Conservation (phyloP, 768 basidiomycete genomes). For the Tylopilus sp. region DNA sequence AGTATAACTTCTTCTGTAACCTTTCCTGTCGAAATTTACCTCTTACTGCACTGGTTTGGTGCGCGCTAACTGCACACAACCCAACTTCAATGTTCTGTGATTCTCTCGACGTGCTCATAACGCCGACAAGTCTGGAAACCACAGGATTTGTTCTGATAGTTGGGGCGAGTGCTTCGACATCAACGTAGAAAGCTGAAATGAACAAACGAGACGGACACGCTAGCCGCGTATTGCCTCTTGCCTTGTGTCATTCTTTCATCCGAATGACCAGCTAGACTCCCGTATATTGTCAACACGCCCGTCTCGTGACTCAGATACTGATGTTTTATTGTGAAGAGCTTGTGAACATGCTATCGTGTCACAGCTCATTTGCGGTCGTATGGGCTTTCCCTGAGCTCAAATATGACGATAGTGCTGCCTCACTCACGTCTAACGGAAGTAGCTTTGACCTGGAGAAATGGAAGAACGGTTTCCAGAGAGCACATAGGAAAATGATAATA, state of each 20-base stretch:
- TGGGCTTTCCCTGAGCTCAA: conserved; percentile 36
- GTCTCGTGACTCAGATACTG: conserved; percentile 44
- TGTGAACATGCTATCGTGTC: background rate
- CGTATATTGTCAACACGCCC: conserved; percentile 49
- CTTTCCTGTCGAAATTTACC: too few relatives aligned
- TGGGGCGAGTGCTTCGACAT: conserved; percentile 34
- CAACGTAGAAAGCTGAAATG: conserved; percentile 26
- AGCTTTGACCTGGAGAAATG: conserved; percentile 31
- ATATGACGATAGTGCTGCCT: conserved; percentile 36
- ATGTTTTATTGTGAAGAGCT: conserved; percentile 34
- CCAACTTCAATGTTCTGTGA: too few relatives aligned
- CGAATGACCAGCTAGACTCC: conserved; percentile 56
- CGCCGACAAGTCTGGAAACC: too few relatives aligned
- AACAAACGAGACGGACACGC: background rate
- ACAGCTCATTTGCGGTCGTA: conserved; percentile 52
- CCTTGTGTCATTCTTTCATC: conserved; percentile 51
- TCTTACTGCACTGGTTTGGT: too few relatives aligned
- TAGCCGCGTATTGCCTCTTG: conserved; percentile 30
- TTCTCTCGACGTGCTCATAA: too few relatives aligned
- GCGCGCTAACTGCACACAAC: too few relatives aligned
- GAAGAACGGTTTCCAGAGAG: conserved; percentile 30
- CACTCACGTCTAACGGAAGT: conserved; percentile 27
- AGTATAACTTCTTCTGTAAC: too few relatives aligned
- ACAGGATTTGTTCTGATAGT: too few relatives aligned
- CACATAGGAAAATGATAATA: conserved; percentile 31